Percentiles rank a stretch among this genome's conserved stretches.
Evolutionary conservation across 1,139 yeast genomes (phyloP).

Genomic region (Pichia sp.): DNA sequence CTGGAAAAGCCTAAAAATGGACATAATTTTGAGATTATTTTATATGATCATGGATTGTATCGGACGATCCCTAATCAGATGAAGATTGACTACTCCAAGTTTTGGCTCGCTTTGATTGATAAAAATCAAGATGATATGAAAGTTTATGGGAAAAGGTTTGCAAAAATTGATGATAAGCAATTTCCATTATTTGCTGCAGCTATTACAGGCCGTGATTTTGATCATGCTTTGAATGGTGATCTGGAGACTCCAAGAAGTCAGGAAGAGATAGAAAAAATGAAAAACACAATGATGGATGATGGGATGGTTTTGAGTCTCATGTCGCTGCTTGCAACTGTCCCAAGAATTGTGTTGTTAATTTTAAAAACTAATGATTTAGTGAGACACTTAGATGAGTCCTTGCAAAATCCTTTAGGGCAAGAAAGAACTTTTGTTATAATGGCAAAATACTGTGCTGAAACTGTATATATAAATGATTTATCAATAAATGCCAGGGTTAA

Average conservation of each 20-base stretch:
- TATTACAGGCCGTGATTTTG: constrained; percentile 79
- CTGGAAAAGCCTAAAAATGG: constrained; percentile 32
- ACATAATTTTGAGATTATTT: constrained; percentile 81
- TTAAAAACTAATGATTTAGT: constrained; percentile 92
- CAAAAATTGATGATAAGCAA: constrained; percentile 72
- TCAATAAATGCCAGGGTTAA: constrained; percentile 34
- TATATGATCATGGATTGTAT: constrained; percentile 93
- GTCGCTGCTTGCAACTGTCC: constrained; percentile 72
- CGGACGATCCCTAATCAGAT: constrained; percentile 72
- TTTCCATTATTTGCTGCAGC: constrained; percentile 88
- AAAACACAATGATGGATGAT: constrained; percentile 48
- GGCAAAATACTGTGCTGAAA: constrained; percentile 82
- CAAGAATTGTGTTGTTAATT: constrained; percentile 76
- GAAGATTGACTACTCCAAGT: constrained; percentile 79
- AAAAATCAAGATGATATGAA: constrained; percentile 60
- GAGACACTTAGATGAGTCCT: constrained; percentile 75
- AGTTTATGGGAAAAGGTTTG: constrained; percentile 66
- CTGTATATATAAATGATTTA: constrained; percentile 61
- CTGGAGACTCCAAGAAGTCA: constrained; percentile 48
- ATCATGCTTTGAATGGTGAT: constrained; percentile 68
- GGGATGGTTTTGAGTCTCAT: constrained; percentile 70
- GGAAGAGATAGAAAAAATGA: constrained; percentile 59
- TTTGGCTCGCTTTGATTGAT: constrained; percentile 86
- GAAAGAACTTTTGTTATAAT: constrained; percentile 82
- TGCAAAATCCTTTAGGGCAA: constrained; percentile 79